Evolutionary conservation across 495 filamentous ascomycete genomes (phyloP).

Genomic region (Aspergillus ostianus): DNA sequence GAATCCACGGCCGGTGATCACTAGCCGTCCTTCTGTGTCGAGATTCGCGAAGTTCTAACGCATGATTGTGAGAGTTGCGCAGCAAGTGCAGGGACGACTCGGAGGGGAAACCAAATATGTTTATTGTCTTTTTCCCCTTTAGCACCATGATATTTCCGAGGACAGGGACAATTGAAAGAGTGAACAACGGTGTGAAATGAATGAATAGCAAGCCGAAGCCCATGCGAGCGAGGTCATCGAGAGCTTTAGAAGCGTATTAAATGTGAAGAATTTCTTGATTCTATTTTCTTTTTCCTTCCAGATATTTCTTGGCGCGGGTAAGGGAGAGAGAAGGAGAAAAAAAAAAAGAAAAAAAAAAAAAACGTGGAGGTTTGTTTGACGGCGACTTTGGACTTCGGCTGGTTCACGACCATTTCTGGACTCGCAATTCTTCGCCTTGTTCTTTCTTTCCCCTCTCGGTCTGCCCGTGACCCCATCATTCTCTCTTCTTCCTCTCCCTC

Average conservation of each 20-base stretch:
- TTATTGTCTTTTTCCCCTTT: neutral
- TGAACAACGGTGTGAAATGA: conserved; percentile 1
- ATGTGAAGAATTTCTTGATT: neutral
- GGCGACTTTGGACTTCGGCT: conserved; percentile 9
- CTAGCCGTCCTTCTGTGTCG: neutral
- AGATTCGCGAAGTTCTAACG: neutral
- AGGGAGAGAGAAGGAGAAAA: no score
- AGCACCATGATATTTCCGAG: neutral
- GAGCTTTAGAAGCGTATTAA: conserved; percentile 5
- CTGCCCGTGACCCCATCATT: conserved; percentile 2
- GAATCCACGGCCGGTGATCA: neutral
- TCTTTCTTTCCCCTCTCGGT: conserved; percentile 13
- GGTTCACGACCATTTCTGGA: neutral
- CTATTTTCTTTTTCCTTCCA: neutral
- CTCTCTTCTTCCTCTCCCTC: conserved; percentile 5
- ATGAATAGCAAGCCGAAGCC: conserved; percentile 9
- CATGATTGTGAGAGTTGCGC: neutral
- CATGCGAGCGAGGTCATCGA: neutral
- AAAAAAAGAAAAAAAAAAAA: conserved; percentile 2
- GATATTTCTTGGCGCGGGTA: conserved; percentile 13
- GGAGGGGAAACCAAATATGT: neutral
- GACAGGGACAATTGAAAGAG: conserved; percentile 4
- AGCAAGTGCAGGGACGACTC: neutral
- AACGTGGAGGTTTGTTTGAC: conserved; percentile 10
- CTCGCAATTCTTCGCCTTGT: conserved; percentile 6